Conservation (phyloP, 805 yeast genomes). For the Groenewaldozyma salmanticensis region DNA sequence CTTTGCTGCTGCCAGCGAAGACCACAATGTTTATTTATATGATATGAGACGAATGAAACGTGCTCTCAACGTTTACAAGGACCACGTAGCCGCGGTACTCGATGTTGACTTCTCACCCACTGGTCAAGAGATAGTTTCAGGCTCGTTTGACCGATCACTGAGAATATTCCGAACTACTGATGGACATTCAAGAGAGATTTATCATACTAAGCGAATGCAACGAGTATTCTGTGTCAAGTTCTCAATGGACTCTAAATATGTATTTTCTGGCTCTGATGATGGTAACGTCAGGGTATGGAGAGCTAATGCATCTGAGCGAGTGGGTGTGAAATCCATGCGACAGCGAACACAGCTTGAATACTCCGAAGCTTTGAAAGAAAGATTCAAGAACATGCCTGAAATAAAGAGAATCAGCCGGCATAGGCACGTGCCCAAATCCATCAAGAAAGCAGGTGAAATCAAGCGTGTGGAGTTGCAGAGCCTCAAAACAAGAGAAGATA, state of each 20-base stretch:
- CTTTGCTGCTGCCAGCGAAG: conserved; percentile 88
- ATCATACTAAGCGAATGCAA: conserved; percentile 98
- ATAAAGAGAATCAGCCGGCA: conserved; percentile 82
- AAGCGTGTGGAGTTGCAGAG: conserved; percentile 66
- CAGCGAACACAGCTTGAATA: conserved; percentile 80
- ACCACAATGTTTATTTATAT: conserved; percentile 88
- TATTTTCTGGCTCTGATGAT: conserved; percentile 89
- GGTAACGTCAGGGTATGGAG: conserved; percentile 95
- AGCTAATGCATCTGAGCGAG: conserved; percentile 72
- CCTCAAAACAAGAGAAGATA: conserved; percentile 71
- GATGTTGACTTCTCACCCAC: conserved; percentile 94
- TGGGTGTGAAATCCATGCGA: conserved; percentile 69
- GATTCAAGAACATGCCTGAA: conserved; percentile 95
- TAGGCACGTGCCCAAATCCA: conserved; percentile 79
- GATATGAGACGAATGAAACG: conserved; percentile 89
- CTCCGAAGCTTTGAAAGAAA: conserved; percentile 82
- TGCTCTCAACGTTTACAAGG: conserved; percentile 79
- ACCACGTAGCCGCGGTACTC: conserved; percentile 92
- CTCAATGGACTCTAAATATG: conserved; percentile 82
- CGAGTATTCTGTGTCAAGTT: conserved; percentile 75
- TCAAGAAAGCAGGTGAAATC: conserved; percentile 84
- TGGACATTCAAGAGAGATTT: conserved; percentile 91
- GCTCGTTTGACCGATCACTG: conserved; percentile 89
- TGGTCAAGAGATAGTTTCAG: conserved; percentile 92
- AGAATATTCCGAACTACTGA: conserved; percentile 65